Conservation (phyloP, 768 basidiomycete species). For the Tricholoma terreum region DNA sequence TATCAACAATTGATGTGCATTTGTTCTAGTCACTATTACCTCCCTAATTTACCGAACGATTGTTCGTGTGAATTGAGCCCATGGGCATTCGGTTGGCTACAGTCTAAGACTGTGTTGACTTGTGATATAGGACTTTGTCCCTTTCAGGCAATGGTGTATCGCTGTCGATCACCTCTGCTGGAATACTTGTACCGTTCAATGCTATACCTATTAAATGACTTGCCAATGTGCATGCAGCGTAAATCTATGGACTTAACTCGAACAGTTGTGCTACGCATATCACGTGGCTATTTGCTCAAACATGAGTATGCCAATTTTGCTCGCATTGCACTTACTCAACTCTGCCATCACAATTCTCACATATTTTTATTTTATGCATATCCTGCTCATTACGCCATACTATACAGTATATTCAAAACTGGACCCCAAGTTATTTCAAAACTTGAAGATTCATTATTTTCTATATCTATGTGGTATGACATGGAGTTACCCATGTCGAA, state of each 20-base stretch:
- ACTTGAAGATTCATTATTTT: background rate
- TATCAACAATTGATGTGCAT: too few species aligned
- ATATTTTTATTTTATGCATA: background rate
- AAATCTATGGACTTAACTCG: background rate
- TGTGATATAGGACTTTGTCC: too few species aligned
- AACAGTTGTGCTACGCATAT: background rate
- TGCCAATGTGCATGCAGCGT: background rate
- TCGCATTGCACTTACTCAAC: background rate
- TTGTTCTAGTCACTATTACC: too few species aligned
- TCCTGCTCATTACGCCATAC: background rate
- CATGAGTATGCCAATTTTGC: background rate
- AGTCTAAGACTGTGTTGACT: too few species aligned
- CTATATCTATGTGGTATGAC: background rate
- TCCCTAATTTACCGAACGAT: too few species aligned
- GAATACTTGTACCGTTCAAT: background rate
- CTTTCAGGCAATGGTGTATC: background rate
- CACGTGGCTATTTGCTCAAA: background rate
- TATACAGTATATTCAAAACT: background rate
- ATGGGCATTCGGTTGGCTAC: too few species aligned
- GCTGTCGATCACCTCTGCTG: background rate
- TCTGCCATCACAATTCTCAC: background rate
- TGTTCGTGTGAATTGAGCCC: too few species aligned
- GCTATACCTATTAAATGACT: background rate
- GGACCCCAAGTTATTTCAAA: background rate
- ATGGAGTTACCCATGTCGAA: background rate